A percentile compares a stretch with the other conserved stretches of the same genome.
Conservation (phyloP, 2,329 filamentous ascomycete genomes). For the Stagonosporopsis chrysanthemi region DNA sequence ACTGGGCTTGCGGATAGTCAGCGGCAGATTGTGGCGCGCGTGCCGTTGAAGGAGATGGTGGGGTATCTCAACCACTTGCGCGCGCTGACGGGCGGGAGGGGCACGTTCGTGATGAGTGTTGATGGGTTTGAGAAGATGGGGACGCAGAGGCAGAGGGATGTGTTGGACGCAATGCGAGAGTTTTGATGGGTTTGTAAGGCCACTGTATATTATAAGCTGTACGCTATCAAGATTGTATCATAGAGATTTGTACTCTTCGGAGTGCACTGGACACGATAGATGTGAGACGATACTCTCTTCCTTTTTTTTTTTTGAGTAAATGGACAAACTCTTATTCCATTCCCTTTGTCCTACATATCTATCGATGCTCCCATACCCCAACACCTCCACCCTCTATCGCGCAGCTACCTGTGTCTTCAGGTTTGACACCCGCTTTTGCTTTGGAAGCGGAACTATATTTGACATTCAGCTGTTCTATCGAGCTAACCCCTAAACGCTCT, state of each 20-base stretch:
- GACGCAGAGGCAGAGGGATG: constrained; percentile 64
- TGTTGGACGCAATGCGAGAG: constrained; percentile 52
- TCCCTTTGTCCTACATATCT: neutral
- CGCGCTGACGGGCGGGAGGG: constrained; percentile 85
- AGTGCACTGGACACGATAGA: neutral
- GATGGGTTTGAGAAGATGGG: constrained; percentile 75
- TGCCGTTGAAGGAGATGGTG: constrained; percentile 96
- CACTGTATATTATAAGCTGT: neutral
- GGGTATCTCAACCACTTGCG: constrained; percentile 89
- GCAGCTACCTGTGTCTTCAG: too few species aligned
- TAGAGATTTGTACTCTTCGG: neutral
- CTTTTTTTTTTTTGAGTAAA: neutral
- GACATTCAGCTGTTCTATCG: too few species aligned
- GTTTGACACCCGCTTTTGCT: too few species aligned
- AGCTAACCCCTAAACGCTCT: too few species aligned
- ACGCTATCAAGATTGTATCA: constrained; percentile 4
- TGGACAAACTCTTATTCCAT: neutral
- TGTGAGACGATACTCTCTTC: neutral
- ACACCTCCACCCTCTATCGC: too few species aligned
- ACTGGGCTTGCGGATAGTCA: constrained; percentile 34
- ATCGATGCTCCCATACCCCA: too few species aligned
- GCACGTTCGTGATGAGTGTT: constrained; percentile 77
- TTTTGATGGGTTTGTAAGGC: constrained; percentile 17
- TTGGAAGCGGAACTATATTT: too few species aligned
- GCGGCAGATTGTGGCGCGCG: constrained; percentile 78